Evolutionary conservation across 192 early-diverging fungal species (phyloP).

Genomic region (Podila epigama): DNA sequence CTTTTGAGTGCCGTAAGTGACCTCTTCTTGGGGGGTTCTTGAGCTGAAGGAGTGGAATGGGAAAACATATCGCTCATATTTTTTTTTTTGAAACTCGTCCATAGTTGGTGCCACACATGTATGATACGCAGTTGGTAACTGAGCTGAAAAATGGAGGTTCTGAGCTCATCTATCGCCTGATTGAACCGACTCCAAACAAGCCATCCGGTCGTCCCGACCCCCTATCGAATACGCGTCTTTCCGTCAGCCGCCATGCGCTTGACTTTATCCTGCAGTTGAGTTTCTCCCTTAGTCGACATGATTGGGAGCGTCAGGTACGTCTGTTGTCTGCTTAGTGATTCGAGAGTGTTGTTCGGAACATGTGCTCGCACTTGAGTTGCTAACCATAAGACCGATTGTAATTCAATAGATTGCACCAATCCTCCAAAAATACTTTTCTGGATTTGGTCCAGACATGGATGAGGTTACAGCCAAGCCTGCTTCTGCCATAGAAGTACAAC

Average conservation of each 20-base stretch:
- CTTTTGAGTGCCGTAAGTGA: constrained; percentile 33
- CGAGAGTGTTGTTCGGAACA: neutral
- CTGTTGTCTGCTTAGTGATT: neutral
- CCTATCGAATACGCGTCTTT: constrained; percentile 20
- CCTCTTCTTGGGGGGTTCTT: neutral
- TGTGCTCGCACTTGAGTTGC: neutral
- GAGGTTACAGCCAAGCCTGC: constrained; percentile 26
- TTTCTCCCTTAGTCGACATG: constrained; percentile 29
- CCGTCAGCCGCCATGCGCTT: constrained; percentile 32
- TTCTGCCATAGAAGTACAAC: constrained; percentile 53
- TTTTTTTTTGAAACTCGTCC: neutral
- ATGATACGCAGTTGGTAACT: constrained; percentile 44
- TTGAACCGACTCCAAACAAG: constrained; percentile 23
- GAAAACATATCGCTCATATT: no score
- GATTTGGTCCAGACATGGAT: constrained; percentile 52
- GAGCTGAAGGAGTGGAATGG: no score
- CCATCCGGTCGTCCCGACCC: constrained; percentile 4
- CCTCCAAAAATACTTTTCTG: constrained; percentile 66
- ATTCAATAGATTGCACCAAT: constrained; percentile 57
- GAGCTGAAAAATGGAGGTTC: constrained; percentile 45
- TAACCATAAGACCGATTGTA: neutral
- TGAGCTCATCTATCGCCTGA: constrained; percentile 25
- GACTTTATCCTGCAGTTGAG: constrained; percentile 51
- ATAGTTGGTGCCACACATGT: constrained; percentile 41
- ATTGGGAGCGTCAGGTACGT: constrained; percentile 54